Conservation (phyloP, 225 moss, liverwort and hornwort species). For the Polytrichum formosum region DNA sequence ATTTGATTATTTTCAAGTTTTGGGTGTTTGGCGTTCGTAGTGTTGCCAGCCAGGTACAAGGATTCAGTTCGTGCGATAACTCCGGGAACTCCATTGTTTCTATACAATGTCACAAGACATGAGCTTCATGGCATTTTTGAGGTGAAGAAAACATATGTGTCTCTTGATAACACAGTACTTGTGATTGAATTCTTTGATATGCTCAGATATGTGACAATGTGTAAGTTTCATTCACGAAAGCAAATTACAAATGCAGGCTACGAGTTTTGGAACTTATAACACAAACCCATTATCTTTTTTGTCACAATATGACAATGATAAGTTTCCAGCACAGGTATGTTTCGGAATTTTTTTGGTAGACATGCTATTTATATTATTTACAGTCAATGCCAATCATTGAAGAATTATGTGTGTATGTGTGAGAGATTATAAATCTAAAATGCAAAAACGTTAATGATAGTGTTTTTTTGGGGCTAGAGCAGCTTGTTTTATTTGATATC, state of each 20-base stretch:
- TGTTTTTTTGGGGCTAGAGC: too few relatives aligned
- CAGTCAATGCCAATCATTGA: background rate
- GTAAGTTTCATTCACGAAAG: background rate
- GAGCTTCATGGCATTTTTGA: conserved; percentile 8
- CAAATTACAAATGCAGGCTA: background rate
- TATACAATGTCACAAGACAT: conserved; percentile 7
- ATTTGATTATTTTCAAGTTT: background rate
- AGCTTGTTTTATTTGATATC: background rate
- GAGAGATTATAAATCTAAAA: background rate
- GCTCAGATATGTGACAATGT: background rate
- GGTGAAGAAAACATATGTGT: background rate
- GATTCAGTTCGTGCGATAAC: conserved; percentile 7
- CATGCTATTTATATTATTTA: background rate
- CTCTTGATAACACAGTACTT: background rate
- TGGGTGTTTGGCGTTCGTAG: background rate
- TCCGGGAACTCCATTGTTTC: conserved; percentile 8
- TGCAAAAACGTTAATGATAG: background rate
- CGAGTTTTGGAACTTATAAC: background rate
- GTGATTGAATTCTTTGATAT: background rate
- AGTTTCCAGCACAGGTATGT: conserved; percentile 2
- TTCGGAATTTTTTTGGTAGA: background rate
- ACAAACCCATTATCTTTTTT: background rate
- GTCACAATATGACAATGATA: background rate
- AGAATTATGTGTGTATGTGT: background rate
- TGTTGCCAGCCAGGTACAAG: conserved; percentile 5